A percentile compares a stretch with the other conserved stretches of the same genome.
Evolutionary conservation across 2,329 filamentous ascomycete genomes (phyloP).

Genomic region (Akanthomyces lecanii): DNA sequence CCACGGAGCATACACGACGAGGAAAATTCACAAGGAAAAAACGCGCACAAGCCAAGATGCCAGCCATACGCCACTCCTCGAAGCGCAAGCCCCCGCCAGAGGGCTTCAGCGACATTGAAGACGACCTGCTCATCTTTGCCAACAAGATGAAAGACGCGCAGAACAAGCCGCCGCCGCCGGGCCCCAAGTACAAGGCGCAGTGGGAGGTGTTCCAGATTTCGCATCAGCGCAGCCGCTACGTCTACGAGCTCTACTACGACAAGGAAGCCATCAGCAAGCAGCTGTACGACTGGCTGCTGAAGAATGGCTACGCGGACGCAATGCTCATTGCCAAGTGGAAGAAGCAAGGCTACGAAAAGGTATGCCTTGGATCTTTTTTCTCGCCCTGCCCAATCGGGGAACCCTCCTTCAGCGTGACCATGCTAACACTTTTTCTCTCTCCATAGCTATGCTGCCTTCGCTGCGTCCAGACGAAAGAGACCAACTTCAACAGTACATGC

Average conservation of each 20-base stretch:
- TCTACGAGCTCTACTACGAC: slow-evolving; percentile 97
- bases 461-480: slow-evolving; percentile 99
- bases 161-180: slow-evolving; percentile 78
- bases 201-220: slow-evolving; percentile 98
- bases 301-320: slow-evolving; percentile 92
- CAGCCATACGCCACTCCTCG: slow-evolving; percentile 68
- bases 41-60: slow-evolving; percentile 50
- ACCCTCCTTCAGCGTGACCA: not conserved
- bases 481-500: slow-evolving; percentile 96
- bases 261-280: slow-evolving; percentile 91
- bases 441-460: slow-evolving; percentile 81
- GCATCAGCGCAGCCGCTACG: slow-evolving; percentile 86
- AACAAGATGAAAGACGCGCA: slow-evolving; percentile 97
- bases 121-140: slow-evolving; percentile 76
- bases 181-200: slow-evolving; percentile 78
- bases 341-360: slow-evolving; percentile 98
- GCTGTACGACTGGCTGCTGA: slow-evolving; percentile 93
- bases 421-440: slow-evolving; percentile 23
- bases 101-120: slow-evolving; percentile 83
- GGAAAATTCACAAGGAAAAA: not conserved
- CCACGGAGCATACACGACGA: not conserved
- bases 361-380: slow-evolving; percentile 32
- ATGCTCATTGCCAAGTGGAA: slow-evolving; percentile 99
- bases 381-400: too few relatives aligned
- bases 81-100: slow-evolving; percentile 80